Conservation (phyloP, 768 basidiomycete genomes). For the Kwoniella heveanensis region DNA sequence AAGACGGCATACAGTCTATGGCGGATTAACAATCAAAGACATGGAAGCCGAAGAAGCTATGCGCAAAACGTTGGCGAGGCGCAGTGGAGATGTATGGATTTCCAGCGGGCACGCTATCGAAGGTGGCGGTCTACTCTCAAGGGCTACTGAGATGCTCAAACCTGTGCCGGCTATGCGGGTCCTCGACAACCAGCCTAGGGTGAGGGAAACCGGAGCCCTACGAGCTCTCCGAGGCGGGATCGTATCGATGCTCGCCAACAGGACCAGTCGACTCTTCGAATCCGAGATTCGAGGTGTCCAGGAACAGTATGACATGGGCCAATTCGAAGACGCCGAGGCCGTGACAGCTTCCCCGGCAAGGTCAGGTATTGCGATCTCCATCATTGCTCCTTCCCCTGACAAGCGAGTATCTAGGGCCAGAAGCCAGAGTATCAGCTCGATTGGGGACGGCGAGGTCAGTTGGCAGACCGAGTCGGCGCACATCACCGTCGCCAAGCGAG, state of each 20-base stretch:
- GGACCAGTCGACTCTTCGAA: constrained; percentile 21
- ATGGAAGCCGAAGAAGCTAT: constrained; percentile 30
- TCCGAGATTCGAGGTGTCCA: constrained; percentile 8
- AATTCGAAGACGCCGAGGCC: constrained; percentile 25
- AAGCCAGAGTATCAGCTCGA: constrained; percentile 3
- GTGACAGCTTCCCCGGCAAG: constrained; percentile 13
- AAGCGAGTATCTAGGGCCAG: constrained; percentile 5
- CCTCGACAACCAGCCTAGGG: constrained; percentile 15
- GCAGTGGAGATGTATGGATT: constrained; percentile 46
- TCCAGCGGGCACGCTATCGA: constrained; percentile 42
- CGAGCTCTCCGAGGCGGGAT: constrained; percentile 28
- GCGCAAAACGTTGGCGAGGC: constrained; percentile 35
- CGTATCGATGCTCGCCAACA: constrained; percentile 37
- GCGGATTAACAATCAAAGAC: constrained; percentile 19
- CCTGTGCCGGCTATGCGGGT: constrained; percentile 46
- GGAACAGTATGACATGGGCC: constrained; percentile 18
- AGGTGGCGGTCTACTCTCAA: constrained; percentile 24
- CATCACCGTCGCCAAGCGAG: constrained; percentile 27
- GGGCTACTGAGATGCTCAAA: constrained; percentile 48
- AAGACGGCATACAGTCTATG: constrained; percentile 43
- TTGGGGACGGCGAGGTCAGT: constrained; percentile 6
- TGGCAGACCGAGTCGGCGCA: constrained; percentile 12
- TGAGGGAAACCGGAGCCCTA: not conserved
- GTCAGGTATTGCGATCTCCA: constrained; percentile 18
- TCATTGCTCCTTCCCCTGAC: constrained; percentile 22